phyloP scores from a whole-genome alignment of 805 yeast genomes.

The Isabelozyma gotoi region DNA sequence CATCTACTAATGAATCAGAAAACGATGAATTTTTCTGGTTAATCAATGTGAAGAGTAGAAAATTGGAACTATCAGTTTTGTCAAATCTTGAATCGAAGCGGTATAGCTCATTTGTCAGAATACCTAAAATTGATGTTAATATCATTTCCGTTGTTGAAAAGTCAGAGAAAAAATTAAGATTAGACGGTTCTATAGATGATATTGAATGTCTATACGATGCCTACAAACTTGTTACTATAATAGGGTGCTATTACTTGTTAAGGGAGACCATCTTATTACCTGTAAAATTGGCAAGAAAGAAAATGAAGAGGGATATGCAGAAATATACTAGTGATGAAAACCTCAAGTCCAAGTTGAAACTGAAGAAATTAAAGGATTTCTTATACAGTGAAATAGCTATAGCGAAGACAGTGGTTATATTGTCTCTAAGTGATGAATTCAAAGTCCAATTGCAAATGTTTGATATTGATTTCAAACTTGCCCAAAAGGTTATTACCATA shows the following conservation, averaged over 20 bases:
- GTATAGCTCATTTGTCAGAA: constrained; percentile 11
- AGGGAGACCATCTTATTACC: constrained; percentile 31
- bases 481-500: constrained; percentile 9
- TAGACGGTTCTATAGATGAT: constrained; percentile 13
- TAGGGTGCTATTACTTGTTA: constrained; percentile 34
- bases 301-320: constrained; percentile 20
- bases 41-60: constrained; percentile 9
- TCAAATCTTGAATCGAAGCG: constrained; percentile 11
- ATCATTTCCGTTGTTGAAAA: constrained; percentile 7
- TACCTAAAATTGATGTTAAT: constrained; percentile 19
- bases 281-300: constrained; percentile 17
- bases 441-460: constrained; percentile 47
- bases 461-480: constrained; percentile 7
- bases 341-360: background rate
- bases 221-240: constrained; percentile 27
- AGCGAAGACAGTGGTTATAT: constrained; percentile 18
- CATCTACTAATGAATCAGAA: constrained; percentile 4
- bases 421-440: constrained; percentile 49
- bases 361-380: constrained; percentile 6
- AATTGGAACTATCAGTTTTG: constrained; percentile 14
- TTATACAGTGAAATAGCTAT: constrained; percentile 14
- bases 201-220: constrained; percentile 22
- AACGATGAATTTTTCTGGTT: constrained; percentile 21
- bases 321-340: constrained; percentile 6
- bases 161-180: constrained; percentile 10